Evolutionary conservation across 495 filamentous ascomycete species (phyloP).

Genomic region (Xylaria scruposa): DNA sequence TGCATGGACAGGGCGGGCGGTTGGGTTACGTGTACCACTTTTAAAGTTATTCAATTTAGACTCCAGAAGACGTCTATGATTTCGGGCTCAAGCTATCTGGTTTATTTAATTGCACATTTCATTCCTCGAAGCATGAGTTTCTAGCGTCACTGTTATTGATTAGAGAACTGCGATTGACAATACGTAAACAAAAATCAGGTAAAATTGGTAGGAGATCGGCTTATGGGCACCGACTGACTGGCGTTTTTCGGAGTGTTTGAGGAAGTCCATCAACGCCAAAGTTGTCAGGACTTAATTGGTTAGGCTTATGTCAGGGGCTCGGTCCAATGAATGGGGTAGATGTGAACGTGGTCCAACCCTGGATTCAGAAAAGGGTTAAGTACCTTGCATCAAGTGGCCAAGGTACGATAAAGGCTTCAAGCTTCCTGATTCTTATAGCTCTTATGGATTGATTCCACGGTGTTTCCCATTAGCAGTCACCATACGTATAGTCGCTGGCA

Average conservation of each 20-base stretch:
- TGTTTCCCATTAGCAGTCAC: background rate
- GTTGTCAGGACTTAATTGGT: background rate
- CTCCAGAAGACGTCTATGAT: background rate
- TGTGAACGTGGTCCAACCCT: background rate
- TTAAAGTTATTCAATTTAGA: background rate
- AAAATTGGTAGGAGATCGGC: no score
- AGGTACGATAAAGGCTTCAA: background rate
- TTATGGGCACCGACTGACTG: no score
- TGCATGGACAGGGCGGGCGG: background rate
- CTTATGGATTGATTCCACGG: background rate
- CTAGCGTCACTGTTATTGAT: background rate
- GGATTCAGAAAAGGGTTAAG: background rate
- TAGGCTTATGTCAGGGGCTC: background rate
- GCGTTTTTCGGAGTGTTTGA: background rate
- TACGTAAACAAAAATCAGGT: background rate
- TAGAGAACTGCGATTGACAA: background rate
- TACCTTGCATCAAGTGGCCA: conserved; percentile 2
- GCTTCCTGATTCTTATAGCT: background rate
- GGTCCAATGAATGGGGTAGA: background rate
- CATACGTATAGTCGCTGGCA: background rate
- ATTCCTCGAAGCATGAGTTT: background rate
- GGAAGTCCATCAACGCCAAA: background rate
- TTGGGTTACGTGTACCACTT: background rate
- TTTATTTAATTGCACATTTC: background rate
- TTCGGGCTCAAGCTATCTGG: background rate